Base-by-base conservation (phyloP, 2,329 filamentous ascomycete species). In the Cadophora malorum region DNA sequence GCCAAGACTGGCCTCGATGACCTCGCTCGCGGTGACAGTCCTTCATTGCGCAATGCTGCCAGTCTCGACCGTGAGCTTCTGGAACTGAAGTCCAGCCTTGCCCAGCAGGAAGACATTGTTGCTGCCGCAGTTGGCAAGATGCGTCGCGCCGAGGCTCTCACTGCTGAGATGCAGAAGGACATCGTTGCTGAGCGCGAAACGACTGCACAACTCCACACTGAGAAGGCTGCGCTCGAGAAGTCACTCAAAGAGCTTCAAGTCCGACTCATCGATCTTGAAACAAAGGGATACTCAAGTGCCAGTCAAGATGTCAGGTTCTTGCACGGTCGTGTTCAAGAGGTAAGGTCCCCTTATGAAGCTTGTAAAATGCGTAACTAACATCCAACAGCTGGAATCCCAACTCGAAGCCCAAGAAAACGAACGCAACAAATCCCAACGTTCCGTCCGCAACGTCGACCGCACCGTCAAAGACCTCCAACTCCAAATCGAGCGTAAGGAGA, bases 291-390 rank as follows among this genome's bases (percentile, higher is more conserved):
- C 81, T 96, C 94, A 23, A 96, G 91, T 72, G 92, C 92, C 28
- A 97, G 94, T 79, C 93, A 97, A 76, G 95, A 98, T 80, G 93
- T 98, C 73, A 91, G 96, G 76, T 98, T 97, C 83, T 81, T 98
- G 76, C 92, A 97, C 80, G 95, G 94, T 77, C 89, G 95, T 62
- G 93, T 99, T 72, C 94, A 97, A 82, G 95, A 98, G 86, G 94
- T 97, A 84, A 86, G 88, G 79, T 35, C 59, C 67, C 63, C 67
- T 63, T 70, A 78, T 78, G 74, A 63, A 55, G 8, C 3, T 31
- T 23, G 3, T 14, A 47, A 41, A 21, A 8, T 59, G 23, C 28
- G 19, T 23, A 58, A 66, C 69, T 74, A 68, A 75, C 64, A 79
- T 75, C 14, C 56, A 66, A 74, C 78, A 97, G 91, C 91, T 99